Evolutionary conservation across 257 asterid genomes (phyloP).

Genomic region (Solanum microdontum): DNA sequence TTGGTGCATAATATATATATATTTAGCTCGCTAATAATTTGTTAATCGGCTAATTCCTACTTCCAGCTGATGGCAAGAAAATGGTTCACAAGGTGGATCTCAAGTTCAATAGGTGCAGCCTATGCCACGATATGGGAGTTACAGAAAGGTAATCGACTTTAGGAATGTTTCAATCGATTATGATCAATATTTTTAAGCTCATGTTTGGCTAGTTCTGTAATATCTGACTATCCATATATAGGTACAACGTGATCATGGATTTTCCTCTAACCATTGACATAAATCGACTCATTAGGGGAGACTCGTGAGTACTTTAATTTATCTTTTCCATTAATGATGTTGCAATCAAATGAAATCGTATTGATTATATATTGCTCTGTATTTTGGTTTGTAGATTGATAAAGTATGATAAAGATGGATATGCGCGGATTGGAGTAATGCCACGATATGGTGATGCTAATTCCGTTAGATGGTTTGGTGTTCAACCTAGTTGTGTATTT

Average conservation of each 20-base stretch:
- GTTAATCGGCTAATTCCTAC: not conserved
- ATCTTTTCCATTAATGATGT: not conserved
- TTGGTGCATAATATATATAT: not conserved
- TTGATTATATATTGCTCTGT: not conserved
- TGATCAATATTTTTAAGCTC: not conserved
- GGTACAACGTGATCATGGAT: conserved; percentile 59
- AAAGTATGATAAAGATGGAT: conserved; percentile 29
- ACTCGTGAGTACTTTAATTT: not conserved
- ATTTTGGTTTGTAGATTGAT: conserved; percentile 25
- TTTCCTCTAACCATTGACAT: conserved; percentile 46
- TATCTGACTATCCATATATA: not conserved
- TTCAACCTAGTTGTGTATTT: conserved; percentile 43
- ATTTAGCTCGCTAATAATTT: no score
- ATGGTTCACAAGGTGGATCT: conserved; percentile 56
- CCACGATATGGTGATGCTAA: conserved; percentile 67
- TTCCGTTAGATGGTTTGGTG: conserved; percentile 57
- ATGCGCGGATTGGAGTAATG: conserved; percentile 69
- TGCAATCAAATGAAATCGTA: not conserved
- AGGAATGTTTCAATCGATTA: not conserved
- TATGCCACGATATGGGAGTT: conserved; percentile 58
- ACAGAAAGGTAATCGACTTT: conserved; percentile 25
- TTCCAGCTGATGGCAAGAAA: conserved; percentile 46
- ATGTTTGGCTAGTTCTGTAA: no score
- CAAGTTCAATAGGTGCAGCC: conserved; percentile 39
- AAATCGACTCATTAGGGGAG: conserved; percentile 23